Conservation (phyloP, 2,329 filamentous ascomycete genomes). For the Hymenoscyphus occultus region DNA sequence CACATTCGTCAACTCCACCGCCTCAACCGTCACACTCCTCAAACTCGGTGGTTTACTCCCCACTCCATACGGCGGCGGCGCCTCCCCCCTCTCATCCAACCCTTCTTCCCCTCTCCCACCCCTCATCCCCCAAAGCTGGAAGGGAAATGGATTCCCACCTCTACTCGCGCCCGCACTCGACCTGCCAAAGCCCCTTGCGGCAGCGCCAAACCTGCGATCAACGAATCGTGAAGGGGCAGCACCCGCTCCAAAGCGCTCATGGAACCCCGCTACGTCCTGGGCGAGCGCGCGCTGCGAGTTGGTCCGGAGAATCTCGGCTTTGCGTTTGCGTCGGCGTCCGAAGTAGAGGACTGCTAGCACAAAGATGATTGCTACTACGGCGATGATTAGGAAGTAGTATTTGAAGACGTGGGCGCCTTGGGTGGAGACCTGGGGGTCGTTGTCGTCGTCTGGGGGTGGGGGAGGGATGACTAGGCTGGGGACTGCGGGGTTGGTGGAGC, state of each 20-base stretch:
- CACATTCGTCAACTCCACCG: too few relatives aligned
- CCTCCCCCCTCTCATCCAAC: conserved; percentile 61
- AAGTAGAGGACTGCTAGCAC: conserved; percentile 44
- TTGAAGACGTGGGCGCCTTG: conserved; percentile 47
- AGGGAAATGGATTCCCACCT: too few relatives aligned
- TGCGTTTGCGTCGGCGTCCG: conserved; percentile 38
- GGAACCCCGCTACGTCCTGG: conserved; percentile 29
- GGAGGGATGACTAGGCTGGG: conserved; percentile 8
- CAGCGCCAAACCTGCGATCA: neutral
- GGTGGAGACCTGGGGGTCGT: conserved; percentile 29
- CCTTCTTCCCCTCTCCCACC: conserved; percentile 45
- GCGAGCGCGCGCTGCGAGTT: conserved; percentile 35
- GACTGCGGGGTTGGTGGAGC: conserved; percentile 7
- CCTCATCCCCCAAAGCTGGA: neutral
- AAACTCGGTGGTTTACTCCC: conserved; percentile 33
- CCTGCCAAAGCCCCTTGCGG: too few relatives aligned
- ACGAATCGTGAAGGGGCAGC: too few relatives aligned
- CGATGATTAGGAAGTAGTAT: conserved; percentile 51
- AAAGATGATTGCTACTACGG: conserved; percentile 44
- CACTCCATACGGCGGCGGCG: conserved; percentile 58
- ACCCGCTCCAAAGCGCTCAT: conserved; percentile 17
- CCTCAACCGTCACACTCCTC: conserved; percentile 7
- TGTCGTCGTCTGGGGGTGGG: conserved; percentile 1
- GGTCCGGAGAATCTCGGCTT: conserved; percentile 18
- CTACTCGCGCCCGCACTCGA: too few relatives aligned